Evolutionary conservation across 2,329 filamentous ascomycete species (phyloP), one percentile per base, ranked within the genome.

Genomic region (Colletotrichum sp.): DNA sequence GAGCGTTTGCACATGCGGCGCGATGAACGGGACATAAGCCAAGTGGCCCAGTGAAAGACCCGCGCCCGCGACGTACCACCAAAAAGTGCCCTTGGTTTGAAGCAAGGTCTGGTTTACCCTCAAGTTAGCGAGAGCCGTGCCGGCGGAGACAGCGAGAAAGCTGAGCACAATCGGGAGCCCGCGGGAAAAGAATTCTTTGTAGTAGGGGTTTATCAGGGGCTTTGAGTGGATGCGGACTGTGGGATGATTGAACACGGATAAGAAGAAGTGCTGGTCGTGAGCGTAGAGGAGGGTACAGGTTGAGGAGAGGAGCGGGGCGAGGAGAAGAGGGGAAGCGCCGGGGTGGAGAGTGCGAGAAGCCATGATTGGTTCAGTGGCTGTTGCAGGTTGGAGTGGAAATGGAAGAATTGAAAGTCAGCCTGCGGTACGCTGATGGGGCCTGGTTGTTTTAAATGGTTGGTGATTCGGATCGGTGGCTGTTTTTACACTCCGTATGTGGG

Each of bases 51-150:
- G 39, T 1, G 82, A 80, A n/a, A 84, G 69, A 1, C 78, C 77
- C 28, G 81, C 80, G 8, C 83, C 83, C 2, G 79, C 80, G 2
- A 75, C 80, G 59, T 84, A 85, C 81, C 79, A 84, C 26, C 75
- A 75, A 70, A 79, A 80, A 7, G 79, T 80, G 24, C 63, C 77
- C 57, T 71, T 72, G 4, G 5, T 24, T 13, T 24, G 62, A 3
- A 72, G 39, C 6, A n/a, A 3, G 8, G 9, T 32, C 24, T 36
- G 36, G 32, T 16, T 36, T 8, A 13, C 7, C 15, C 32, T 18
- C 4, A 75, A 9, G n/a, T 72, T 75, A 1, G 68, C 55, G 3
- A 22, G 26, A 5, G 68, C 30, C 3, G 68, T 68, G 1, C 28
- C 28, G 2, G 57, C 16, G 6, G 72, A 75, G 10, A 63, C 8